A percentile compares a stretch with the other conserved stretches of the same genome.
These are phyloP conservation scores for Tricholoma bakamatsutake DNA, from an alignment of 768 basidiomycete genomes.

Conservation along the genomic window DNA sequence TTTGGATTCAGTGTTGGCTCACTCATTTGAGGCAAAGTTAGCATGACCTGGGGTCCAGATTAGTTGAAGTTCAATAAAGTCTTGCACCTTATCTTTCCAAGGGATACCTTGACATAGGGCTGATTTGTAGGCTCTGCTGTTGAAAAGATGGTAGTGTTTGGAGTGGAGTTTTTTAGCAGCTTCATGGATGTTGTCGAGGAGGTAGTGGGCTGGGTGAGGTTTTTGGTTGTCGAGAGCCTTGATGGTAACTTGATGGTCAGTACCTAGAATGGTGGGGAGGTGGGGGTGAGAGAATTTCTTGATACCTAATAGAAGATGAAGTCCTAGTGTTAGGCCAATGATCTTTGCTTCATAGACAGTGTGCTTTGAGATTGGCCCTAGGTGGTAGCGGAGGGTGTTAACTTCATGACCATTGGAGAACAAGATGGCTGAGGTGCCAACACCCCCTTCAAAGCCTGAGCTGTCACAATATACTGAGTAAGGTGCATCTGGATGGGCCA, in stretches of 20 bases:
- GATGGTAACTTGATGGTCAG: slow-evolving; percentile 7
- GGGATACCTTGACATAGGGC: background rate
- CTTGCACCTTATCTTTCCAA: background rate
- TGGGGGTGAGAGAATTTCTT: background rate
- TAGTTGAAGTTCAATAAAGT: slow-evolving; percentile 1
- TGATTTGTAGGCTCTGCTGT: background rate
- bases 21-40: slow-evolving; percentile 7
- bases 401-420: background rate
- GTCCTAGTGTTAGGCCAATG: slow-evolving; percentile 2
- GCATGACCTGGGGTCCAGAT: slow-evolving; percentile 7
- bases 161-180: slow-evolving; percentile 1
- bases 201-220: slow-evolving; percentile 1
- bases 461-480: slow-evolving; percentile 5
- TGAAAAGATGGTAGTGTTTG: background rate
- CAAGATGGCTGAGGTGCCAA: slow-evolving; percentile 6
- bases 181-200: background rate
- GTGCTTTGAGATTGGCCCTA: background rate
- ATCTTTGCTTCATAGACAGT: slow-evolving; percentile 7
- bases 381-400: background rate
- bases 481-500: background rate
- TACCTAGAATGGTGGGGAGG: background rate
- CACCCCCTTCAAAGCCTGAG: slow-evolving; percentile 5
- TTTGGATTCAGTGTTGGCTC: slow-evolving; percentile 5
- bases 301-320: slow-evolving; percentile 2
- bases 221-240: background rate